Base-by-base conservation (phyloP, 2,329 filamentous ascomycete species). In the Scedosporium minutisporum region DNA sequence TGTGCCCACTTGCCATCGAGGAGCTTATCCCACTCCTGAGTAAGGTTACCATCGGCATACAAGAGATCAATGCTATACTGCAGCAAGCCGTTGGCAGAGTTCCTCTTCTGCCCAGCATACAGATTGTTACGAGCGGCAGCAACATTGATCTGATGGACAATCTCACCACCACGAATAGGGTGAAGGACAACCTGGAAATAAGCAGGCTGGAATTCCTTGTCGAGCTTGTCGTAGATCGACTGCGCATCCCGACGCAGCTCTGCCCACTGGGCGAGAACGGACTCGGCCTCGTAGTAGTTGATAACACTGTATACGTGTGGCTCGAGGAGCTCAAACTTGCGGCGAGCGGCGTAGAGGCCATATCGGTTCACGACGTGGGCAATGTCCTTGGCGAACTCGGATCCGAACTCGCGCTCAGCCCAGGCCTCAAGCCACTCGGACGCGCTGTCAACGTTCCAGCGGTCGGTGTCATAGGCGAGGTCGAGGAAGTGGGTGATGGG, bases 401-500 rank as follows among this genome's bases (percentile, higher is more conserved):
- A 59, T 1, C 78, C 82, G 65, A 88, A 88, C 66, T 85, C 84
- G 4, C 84, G 80, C 6, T 77, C 71, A 1, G 82, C 82, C 79
- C 83, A 87, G 3, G 76, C 74, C 18, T 77, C 69, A 14, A 86
- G 76, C 83, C 86, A 89, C 2, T 76, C 74, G 1, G 76, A 74
- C 0, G 83, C 80, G 61, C 80, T 83, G 57, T 82, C 78, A 60
- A 81, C 77, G n/a, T 78, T 77, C 78, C 82, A 87, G 1, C 74
- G 69, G 21, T 80, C 73, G 23, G 82, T 80, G 68, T 89, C 83
- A 69, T 89, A 90, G 1, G 85, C 87, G 64, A 89, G 77, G 65
- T 88, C 86, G 65, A 89, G 75, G 74, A 86, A 88, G 71, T 89
- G 86, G 68, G 77, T 84, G 69, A 89, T 84, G 21, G 86, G 85